These are phyloP conservation scores for Aegilops bicornis DNA, from an alignment of 176 grass and related monocot genomes.

Conservation along the genomic window DNA sequence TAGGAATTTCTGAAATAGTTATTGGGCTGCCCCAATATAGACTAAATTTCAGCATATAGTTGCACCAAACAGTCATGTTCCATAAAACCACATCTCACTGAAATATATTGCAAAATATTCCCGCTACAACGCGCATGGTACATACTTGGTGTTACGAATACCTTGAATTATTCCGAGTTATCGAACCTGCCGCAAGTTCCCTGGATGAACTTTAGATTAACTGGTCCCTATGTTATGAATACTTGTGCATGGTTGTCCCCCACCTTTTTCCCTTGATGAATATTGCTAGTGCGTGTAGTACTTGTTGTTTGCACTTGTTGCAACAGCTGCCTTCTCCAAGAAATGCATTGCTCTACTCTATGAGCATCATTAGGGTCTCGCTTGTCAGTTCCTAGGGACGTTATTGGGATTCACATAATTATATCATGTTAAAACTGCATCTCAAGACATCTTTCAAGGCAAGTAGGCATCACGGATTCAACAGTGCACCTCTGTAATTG, in stretches of 20 bases:
- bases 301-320: conserved; percentile 21
- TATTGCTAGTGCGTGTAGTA: conserved; percentile 7
- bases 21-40: no score
- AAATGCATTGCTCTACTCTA: conserved; percentile 18
- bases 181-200: background rate
- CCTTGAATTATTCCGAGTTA: no score
- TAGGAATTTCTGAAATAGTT: no score
- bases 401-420: conserved; percentile 26
- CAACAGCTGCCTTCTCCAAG: conserved; percentile 31
- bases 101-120: no score
- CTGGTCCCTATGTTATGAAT: conserved; percentile 1
- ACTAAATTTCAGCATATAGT: no score
- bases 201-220: background rate
- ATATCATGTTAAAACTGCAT: conserved; percentile 16
- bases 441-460: conserved; percentile 4
- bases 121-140: no score
- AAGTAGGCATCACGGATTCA: conserved; percentile 19
- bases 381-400: conserved; percentile 5
- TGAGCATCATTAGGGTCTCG: background rate
- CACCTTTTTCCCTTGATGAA: background rate
- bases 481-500: background rate
- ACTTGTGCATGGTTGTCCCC: conserved; percentile 18
- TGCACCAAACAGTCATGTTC: no score
- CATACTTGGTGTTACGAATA: no score
- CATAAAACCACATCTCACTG: no score